Base-by-base conservation (phyloP, 257 asterid species). In the Dorcoceras hygrometricum region DNA sequence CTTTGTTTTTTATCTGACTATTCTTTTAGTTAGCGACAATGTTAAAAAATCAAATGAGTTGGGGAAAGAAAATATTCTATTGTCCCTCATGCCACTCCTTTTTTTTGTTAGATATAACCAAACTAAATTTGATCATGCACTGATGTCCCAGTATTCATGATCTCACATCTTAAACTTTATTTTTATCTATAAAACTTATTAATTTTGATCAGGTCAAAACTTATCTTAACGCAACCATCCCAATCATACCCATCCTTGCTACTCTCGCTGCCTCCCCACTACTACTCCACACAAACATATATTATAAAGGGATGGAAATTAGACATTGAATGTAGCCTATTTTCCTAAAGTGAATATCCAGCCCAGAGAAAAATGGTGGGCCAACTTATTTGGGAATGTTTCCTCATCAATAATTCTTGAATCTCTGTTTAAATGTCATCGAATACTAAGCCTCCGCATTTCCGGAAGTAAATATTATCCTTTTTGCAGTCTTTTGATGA, bases 401-500 rank as follows among this genome's bases (percentile, higher is more conserved):
- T 59, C 43, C 34, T 27, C 23, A 27, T 14, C 29, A 23, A n/a
- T 4, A 12, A 46, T 60, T 46, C 56, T 43, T 60, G 62, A 7
- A 39, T 59, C 36, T 57, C 5, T 54, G 25, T 29, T 7, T 24
- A 43, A 50, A 18, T 72, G 55, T 23, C 25, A 32, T 60, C 53
- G 25, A 39, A 56, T 71, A 58, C 9, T 20, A 57, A 10, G 9
- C 2, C 55, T 4, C 11, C 31, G 16, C 36, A 25, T 31, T 16
- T 28, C 29, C 8, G 59, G 46, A 34, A 4, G 43, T 39, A 58
- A 62, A 56, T n/a, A 70, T 67, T 54, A 43, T 70, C 23, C 66
- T 56, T 57, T 68, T 64, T 81, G 83, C 88, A 90, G 97, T 73
- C 87, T 55, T 94, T 85, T 75, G 95, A 84, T 64, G 98, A 94